A percentile compares a stretch with the other conserved stretches of the same genome.
These are phyloP conservation scores for Leccinum broughii DNA, from an alignment of 768 basidiomycete genomes.

Conservation along the genomic window DNA sequence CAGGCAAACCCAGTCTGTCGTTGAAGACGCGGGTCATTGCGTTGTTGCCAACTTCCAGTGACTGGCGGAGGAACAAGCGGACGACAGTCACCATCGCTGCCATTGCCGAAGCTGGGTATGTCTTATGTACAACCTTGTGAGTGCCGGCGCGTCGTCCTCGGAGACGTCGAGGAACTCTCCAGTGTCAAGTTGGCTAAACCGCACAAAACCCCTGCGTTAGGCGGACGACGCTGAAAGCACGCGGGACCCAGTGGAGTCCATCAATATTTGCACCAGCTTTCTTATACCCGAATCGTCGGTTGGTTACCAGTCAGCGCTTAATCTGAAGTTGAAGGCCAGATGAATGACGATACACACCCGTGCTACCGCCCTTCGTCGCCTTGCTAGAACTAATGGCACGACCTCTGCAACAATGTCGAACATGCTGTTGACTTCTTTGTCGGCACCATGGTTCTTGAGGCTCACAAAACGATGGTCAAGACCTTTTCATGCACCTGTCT, in stretches of 20 bases:
- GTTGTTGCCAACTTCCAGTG: slow-evolving; percentile 50
- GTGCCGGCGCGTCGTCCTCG: slow-evolving; percentile 67
- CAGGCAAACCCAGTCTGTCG: slow-evolving; percentile 51
- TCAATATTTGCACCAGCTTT: background rate
- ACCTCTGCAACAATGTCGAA: slow-evolving; percentile 44
- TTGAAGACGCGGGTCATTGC: slow-evolving; percentile 58
- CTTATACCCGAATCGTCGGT: slow-evolving; percentile 47
- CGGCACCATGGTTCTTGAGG: slow-evolving; percentile 27
- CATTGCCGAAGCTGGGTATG: slow-evolving; percentile 56
- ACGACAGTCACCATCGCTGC: slow-evolving; percentile 50
- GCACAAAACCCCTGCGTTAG: no score
- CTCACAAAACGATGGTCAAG: slow-evolving; percentile 22
- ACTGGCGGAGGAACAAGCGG: slow-evolving; percentile 57
- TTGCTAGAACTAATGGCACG: slow-evolving; percentile 44
- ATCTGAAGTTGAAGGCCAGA: no score
- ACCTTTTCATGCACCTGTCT: background rate
- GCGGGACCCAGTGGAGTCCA: slow-evolving; percentile 33
- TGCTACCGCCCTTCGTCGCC: slow-evolving; percentile 41
- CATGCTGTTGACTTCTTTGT: slow-evolving; percentile 35
- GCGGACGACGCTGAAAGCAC: background rate
- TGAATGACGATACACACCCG: slow-evolving; percentile 26
- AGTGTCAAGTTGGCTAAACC: slow-evolving; percentile 39
- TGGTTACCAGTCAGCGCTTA: background rate
- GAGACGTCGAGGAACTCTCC: slow-evolving; percentile 67
- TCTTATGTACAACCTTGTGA: slow-evolving; percentile 52